A percentile compares a stretch with the other conserved stretches of the same genome.
phyloP scores from a whole-genome alignment of 768 basidiomycete species.

The Paxillus rubicundulus region DNA sequence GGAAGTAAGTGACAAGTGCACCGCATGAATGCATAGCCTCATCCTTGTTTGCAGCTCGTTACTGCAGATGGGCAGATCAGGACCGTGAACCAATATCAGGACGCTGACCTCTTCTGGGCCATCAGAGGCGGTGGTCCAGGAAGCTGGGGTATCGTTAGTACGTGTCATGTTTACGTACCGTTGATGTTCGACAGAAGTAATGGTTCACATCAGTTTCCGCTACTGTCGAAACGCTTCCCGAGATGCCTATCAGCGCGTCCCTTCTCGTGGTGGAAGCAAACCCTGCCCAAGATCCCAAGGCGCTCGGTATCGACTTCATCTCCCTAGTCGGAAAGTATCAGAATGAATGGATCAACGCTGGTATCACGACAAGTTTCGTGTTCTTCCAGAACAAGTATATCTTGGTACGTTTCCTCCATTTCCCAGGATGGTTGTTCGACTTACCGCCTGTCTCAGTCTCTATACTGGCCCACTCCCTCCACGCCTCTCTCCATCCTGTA shows the following conservation, averaged over 20 bases:
- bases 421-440: not conserved
- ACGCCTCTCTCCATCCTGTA: conserved; percentile 8
- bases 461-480: conserved; percentile 13
- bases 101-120: conserved; percentile 54
- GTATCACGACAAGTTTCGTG: conserved; percentile 8
- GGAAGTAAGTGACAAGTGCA: conserved; percentile 8
- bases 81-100: conserved; percentile 39
- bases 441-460: conserved; percentile 1
- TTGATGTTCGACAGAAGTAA: not conserved
- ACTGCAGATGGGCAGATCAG: conserved; percentile 39
- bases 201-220: conserved; percentile 8
- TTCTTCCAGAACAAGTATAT: conserved; percentile 7
- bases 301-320: conserved; percentile 19
- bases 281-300: conserved; percentile 5
- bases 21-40: not conserved
- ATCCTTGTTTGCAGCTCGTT: conserved; percentile 28
- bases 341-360: conserved; percentile 10
- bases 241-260: conserved; percentile 11
- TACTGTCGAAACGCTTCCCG: conserved; percentile 14
- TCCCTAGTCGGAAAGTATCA: conserved; percentile 18
- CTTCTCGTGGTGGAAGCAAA: conserved; percentile 11
- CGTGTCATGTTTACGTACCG: not conserved
- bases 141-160: conserved; percentile 46
- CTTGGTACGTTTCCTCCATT: conserved; percentile 8
- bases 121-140: conserved; percentile 51